Base-by-base conservation (phyloP, 1,139 yeast genomes). In the Geotrichum aggregatum region DNA sequence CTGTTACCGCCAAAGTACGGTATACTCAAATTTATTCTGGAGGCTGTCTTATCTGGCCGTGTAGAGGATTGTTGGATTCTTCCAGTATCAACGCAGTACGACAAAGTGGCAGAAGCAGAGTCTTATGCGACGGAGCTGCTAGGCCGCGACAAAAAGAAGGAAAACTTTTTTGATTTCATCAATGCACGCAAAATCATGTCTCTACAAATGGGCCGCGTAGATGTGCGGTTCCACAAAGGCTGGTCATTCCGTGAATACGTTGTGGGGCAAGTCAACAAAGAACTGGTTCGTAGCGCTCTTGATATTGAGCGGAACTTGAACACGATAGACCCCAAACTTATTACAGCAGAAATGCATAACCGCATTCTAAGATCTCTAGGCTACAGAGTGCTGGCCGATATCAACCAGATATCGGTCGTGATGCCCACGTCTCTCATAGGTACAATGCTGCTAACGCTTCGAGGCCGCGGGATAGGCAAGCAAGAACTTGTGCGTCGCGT, bases 21-120 rank as follows among this genome's bases (percentile, higher is more conserved):
- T 14, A 77, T 82, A 54, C 72, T 82, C 59, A 82, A 81, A 65
- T 75, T 76, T 53, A 70, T 77, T 41, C 68, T 76, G 46, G 82
- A 77, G 55, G 65, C 77, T 11, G 69, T 77, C 42, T 73, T 77
- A 52, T 65, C 73, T 19, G 71, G 76, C 10, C 65, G 69, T 8
- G 75, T 75, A 11, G 70, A 72, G n/a, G 80, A 77, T 56, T 59
- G 70, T 13, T 67, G 75, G 66, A 68, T 82, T 45, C 80, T 78
- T 56, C 87, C 87, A 0, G 73, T 82, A 3, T 73, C 83, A 19
- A 79, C 83, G 21, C 80, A 82, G 52, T 82, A 82, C 61, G 87
- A 82, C 66, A 74, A 83, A 57, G 81, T 81, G n/a, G 80, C 81
- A 51, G 87, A 82, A 63, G 78, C 83, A 6, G 84, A 81, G 60